A percentile compares a stretch with the other conserved stretches of the same genome.
phyloP scores from a whole-genome alignment of 768 basidiomycete species.

The Panellus pusillus region DNA sequence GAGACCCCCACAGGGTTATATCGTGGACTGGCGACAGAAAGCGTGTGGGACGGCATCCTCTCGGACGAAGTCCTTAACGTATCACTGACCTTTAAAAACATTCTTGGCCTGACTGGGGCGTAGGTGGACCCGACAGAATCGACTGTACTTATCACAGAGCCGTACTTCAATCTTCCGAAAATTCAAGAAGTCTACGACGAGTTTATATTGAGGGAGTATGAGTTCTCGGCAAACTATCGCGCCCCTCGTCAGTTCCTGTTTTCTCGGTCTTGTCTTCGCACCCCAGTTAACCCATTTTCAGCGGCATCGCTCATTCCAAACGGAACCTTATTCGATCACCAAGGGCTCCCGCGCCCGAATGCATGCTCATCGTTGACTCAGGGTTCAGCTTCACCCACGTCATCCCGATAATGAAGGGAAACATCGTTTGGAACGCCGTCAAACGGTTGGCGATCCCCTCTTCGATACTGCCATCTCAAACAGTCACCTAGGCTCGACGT shows the following conservation, averaged over 20 bases:
- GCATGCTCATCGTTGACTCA: slow-evolving; percentile 80
- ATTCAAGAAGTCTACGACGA: slow-evolving; percentile 93
- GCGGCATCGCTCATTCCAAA: slow-evolving; percentile 80
- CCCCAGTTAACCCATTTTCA: slow-evolving; percentile 30
- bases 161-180: slow-evolving; percentile 91
- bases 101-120: neutral
- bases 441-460: slow-evolving; percentile 56
- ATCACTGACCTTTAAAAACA: slow-evolving; percentile 5
- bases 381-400: slow-evolving; percentile 96
- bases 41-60: slow-evolving; percentile 93
- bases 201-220: slow-evolving; percentile 96
- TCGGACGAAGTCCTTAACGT: slow-evolving; percentile 70
- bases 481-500: slow-evolving; percentile 73
- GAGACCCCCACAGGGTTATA: slow-evolving; percentile 65
- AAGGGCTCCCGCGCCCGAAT: slow-evolving; percentile 63
- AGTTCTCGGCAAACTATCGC: slow-evolving; percentile 80
- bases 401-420: slow-evolving; percentile 75
- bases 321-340: slow-evolving; percentile 64
- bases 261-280: neutral
- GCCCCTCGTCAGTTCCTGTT: slow-evolving; percentile 66
- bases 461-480: slow-evolving; percentile 13
- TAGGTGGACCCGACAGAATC: slow-evolving; percentile 75
- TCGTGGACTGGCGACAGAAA: slow-evolving; percentile 93
- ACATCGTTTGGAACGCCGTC: slow-evolving; percentile 77
- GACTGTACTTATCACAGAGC: slow-evolving; percentile 86